phyloP scores from a whole-genome alignment of 78 protist genomes.

The Protostelium mycophagum region DNA sequence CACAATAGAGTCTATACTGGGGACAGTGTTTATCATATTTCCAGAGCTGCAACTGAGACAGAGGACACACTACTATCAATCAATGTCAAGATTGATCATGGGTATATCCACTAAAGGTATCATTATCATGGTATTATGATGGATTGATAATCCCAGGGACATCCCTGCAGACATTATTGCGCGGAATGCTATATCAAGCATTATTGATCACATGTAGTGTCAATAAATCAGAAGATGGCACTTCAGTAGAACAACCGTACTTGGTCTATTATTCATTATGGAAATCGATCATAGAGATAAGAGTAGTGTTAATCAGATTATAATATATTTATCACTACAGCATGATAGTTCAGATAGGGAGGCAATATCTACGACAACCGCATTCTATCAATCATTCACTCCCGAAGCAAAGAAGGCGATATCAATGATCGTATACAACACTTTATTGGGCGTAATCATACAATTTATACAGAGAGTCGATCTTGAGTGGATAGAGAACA shows the following conservation, averaged over 20 bases:
- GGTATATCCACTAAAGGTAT: constrained; percentile 26
- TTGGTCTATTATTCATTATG: not conserved
- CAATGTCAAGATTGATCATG: constrained; percentile 24
- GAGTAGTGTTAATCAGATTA: constrained; percentile 29
- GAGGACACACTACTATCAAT: constrained; percentile 33
- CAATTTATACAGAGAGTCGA: constrained; percentile 8
- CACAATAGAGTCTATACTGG: constrained; percentile 19
- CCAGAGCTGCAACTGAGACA: constrained; percentile 36
- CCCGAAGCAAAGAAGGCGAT: not conserved
- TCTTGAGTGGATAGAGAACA: not conserved
- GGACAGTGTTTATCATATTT: constrained; percentile 37
- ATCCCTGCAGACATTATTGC: not conserved
- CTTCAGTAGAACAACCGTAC: constrained; percentile 13
- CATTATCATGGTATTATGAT: constrained; percentile 14
- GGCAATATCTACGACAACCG: not conserved
- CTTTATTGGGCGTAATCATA: constrained; percentile 1
- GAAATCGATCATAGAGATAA: constrained; percentile 31
- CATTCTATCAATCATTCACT: not conserved
- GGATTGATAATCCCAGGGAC: constrained; percentile 15
- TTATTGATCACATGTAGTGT: constrained; percentile 37
- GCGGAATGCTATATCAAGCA: constrained; percentile 13
- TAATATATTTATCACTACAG: constrained; percentile 25
- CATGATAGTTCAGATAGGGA: constrained; percentile 8
- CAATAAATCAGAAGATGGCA: not conserved
- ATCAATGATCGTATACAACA: not conserved